These are phyloP conservation scores for Physcomitrium patens DNA, from an alignment of 225 moss, liverwort and hornwort genomes.

Conservation along the genomic window DNA sequence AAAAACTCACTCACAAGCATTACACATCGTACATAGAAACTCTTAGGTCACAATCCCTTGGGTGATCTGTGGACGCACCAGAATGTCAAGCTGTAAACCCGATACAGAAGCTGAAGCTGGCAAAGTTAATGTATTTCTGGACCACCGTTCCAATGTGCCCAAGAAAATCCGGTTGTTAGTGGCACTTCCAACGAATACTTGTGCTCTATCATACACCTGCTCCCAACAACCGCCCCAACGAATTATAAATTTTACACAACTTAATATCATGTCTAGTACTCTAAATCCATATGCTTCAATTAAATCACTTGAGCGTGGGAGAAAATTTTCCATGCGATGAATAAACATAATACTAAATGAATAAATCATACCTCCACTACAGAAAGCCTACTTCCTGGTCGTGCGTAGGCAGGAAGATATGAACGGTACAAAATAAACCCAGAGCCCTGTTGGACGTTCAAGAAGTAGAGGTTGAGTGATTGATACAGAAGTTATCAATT, in stretches of 20 bases:
- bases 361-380: slow-evolving; percentile 60
- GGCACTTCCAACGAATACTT: slow-evolving; percentile 66
- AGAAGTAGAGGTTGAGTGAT: neutral
- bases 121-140: slow-evolving; percentile 49
- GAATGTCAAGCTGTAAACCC: slow-evolving; percentile 79
- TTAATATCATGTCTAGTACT: neutral
- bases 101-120: slow-evolving; percentile 60
- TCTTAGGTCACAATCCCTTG: too few species aligned
- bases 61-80: slow-evolving; percentile 46
- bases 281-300: neutral
- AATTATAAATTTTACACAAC: neutral
- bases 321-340: neutral
- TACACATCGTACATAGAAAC: neutral
- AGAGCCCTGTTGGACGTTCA: slow-evolving; percentile 49
- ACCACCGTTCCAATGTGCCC: slow-evolving; percentile 80
- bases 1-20: neutral
- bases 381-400: slow-evolving; percentile 63
- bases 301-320: neutral
- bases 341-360: neutral
- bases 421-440: slow-evolving; percentile 83
- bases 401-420: slow-evolving; percentile 56
- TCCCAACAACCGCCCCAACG: slow-evolving; percentile 24
- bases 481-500: neutral
- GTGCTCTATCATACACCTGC: slow-evolving; percentile 61
- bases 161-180: slow-evolving; percentile 42